Base-by-base conservation (phyloP, 805 yeast species). In the Lachancea sp. region DNA sequence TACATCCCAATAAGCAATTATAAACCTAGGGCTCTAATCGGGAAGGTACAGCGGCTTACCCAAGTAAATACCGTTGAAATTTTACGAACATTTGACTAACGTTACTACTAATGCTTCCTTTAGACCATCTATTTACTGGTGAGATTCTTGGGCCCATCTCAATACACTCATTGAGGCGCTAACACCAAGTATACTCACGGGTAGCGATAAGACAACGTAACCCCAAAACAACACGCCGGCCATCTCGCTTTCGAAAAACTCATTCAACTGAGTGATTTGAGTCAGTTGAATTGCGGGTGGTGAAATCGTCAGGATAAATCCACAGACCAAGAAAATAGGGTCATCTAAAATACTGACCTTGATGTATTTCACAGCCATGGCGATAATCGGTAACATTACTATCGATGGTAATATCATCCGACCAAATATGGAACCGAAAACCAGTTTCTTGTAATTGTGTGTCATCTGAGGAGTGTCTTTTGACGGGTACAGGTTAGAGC, bases 221-320 rank as follows among this genome's bases (percentile, higher is more conserved):
- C 92, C 90, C 83, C 89, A 83, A 48, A 83, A 83, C 47, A 83
- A 65, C 13, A 83, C 83, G 21, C 86, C 86, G 0, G 85, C 80
- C 90, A 83, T 83, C 60, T 83, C 94, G 53, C 75, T 78, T 56
- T 83, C 89, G 59, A 75, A 83, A 34, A 83, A 68, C 49, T 77
- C 80, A 57, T 83, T 83, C 51, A 83, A 65, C 55, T 82, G 90
- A 40, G 87, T 81, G 46, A 83, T 83, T 56, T 83, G 94, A 18
- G 88, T 80, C 42, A 83, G 66, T 61, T 83, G 94, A 49, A 83
- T 83, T 4, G 90, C 92, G 2, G 94, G 92, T 2, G 94, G 92
- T 1, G 88, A 75, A 3, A 82, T 75, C 1, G 89, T 83, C 46
- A 83, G 70, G 22, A 83, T 70, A 54, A 83, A 83, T 8, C 86